phyloP scores from a whole-genome alignment of 345 rosid genomes.

The Microcos paniculata region DNA sequence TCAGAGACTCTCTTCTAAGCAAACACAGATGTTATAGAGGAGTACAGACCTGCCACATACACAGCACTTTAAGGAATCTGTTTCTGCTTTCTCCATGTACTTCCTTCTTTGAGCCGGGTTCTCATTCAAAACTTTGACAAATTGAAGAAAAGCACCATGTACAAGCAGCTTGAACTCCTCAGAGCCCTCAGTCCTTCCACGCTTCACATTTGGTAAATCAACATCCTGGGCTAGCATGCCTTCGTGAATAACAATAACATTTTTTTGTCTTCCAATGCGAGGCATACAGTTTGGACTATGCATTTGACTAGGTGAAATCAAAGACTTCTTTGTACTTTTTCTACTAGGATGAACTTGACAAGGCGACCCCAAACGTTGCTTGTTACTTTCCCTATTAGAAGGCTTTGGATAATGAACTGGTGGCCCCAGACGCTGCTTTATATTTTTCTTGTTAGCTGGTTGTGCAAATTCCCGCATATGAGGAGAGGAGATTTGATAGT shows the following conservation, averaged over 20 bases:
- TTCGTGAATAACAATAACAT: conserved; percentile 14
- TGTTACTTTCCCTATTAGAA: conserved; percentile 17
- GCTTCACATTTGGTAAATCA: conserved; percentile 1
- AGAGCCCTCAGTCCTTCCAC: conserved; percentile 29
- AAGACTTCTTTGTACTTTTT: conserved; percentile 14
- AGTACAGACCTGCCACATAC: conserved; percentile 58
- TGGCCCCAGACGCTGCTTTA: conserved; percentile 17
- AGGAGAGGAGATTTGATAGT: conserved; percentile 4
- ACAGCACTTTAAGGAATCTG: conserved; percentile 35
- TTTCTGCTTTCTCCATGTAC: conserved; percentile 32
- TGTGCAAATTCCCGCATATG: neutral
- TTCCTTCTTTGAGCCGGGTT: conserved; percentile 36
- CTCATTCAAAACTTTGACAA: conserved; percentile 45
- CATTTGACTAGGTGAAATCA: conserved; percentile 15
- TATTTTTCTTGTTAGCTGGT: conserved; percentile 15
- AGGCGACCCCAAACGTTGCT: conserved; percentile 17
- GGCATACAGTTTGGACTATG: conserved; percentile 15
- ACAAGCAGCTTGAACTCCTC: conserved; percentile 40
- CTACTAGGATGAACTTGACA: neutral
- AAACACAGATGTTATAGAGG: neutral
- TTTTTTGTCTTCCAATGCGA: conserved; percentile 16
- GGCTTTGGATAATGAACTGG: neutral
- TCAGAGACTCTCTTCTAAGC: conserved; percentile 13
- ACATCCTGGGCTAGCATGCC: conserved; percentile 15
- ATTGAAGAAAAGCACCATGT: conserved; percentile 41